These are phyloP conservation scores for Fusarium buharicum DNA, from an alignment of 2,329 filamentous ascomycete genomes.

Conservation along the genomic window DNA sequence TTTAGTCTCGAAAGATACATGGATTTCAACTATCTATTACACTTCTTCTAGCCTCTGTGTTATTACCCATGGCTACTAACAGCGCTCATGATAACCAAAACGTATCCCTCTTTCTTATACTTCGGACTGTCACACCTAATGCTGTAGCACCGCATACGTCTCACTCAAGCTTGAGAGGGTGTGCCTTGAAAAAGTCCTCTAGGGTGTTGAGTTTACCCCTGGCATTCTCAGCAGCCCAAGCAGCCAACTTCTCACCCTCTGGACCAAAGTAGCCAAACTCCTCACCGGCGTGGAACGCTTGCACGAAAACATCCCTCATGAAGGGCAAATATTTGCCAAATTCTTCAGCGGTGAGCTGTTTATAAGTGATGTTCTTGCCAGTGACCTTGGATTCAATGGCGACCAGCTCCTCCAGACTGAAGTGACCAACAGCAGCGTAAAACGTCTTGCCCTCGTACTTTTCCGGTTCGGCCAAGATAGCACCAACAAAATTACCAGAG, in stretches of 20 bases:
- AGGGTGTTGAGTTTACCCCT: conserved; percentile 35
- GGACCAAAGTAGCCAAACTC: conserved; percentile 42
- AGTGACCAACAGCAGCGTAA: conserved; percentile 55
- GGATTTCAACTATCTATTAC: too few relatives aligned
- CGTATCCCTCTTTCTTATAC: neutral
- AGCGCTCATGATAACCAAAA: neutral
- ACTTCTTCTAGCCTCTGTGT: neutral
- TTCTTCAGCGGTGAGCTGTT: conserved; percentile 34
- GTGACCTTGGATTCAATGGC: conserved; percentile 52
- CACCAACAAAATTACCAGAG: conserved; percentile 56
- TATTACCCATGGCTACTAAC: neutral
- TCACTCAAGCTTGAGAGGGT: conserved; percentile 27
- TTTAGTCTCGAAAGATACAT: too few relatives aligned
- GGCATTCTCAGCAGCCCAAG: conserved; percentile 36
- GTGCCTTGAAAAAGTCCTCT: conserved; percentile 36
- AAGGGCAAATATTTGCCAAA: conserved; percentile 30
- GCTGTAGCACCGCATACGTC: neutral
- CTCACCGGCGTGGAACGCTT: conserved; percentile 17
- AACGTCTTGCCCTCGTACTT: conserved; percentile 57
- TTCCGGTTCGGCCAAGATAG: conserved; percentile 56
- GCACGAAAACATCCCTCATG: conserved; percentile 16
- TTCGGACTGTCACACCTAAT: neutral
- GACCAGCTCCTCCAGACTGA: conserved; percentile 53
- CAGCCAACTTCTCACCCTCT: conserved; percentile 29
- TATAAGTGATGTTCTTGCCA: conserved; percentile 49